phyloP scores from a whole-genome alignment of 2,329 filamentous ascomycete genomes.

The Trichoderma sp. region DNA sequence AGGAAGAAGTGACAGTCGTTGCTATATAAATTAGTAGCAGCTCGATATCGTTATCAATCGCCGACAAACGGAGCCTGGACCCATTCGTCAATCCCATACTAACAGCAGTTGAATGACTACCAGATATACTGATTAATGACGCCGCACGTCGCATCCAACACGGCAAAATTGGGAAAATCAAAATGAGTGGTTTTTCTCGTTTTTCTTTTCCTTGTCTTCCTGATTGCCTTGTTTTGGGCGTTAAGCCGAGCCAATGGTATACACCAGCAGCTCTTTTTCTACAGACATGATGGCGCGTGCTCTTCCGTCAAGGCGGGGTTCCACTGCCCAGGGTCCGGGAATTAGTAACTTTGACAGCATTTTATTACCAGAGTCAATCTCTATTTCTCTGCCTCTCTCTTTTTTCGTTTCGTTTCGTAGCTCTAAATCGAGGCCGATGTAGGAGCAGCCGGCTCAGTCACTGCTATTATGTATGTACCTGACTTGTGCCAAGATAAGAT shows the following conservation, averaged over 20 bases:
- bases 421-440: conserved; percentile 1
- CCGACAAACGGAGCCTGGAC: conserved; percentile 20
- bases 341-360: conserved; percentile 16
- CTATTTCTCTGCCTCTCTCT: neutral
- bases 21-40: conserved; percentile 10
- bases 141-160: neutral
- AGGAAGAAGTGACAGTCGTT: neutral
- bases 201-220: neutral
- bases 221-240: neutral
- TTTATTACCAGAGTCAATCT: conserved; percentile 7
- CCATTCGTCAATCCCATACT: conserved; percentile 3
- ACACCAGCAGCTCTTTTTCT: neutral
- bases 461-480: neutral
- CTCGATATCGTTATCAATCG: conserved; percentile 4
- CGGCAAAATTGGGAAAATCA: neutral
- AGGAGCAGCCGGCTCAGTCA: neutral
- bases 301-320: neutral
- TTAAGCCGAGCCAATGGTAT: neutral
- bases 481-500: neutral
- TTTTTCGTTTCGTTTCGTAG: neutral
- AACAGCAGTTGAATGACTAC: neutral
- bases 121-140: neutral
- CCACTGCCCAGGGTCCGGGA: conserved; percentile 6
- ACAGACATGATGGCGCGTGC: neutral
- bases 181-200: neutral